A percentile compares a stretch with the other conserved stretches of the same genome.
Conservation (phyloP, 257 asterid species). For the Gentiana macrophylla region DNA sequence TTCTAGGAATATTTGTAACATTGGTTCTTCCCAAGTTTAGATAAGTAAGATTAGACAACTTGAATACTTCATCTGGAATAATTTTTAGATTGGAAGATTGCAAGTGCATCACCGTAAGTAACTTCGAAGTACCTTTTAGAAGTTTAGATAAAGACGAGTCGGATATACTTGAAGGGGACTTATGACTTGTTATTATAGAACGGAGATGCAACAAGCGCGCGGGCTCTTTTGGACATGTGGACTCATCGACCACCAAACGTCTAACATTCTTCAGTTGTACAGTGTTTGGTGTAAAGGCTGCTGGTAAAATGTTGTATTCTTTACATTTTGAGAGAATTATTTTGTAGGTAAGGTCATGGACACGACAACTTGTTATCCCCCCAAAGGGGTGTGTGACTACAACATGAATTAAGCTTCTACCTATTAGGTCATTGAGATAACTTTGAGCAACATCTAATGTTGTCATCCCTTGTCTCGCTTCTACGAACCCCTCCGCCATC, state of each 20-base stretch:
- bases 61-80: conserved; percentile 6
- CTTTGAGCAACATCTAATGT: conserved; percentile 2
- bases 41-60: neutral
- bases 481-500: conserved; percentile 8
- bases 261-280: neutral
- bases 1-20: conserved; percentile 1
- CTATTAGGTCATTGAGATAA: conserved; percentile 1
- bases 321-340: conserved; percentile 6
- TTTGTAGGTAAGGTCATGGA: conserved; percentile 10
- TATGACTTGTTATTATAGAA: neutral
- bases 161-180: neutral
- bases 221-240: neutral
- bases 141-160: neutral
- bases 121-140: neutral
- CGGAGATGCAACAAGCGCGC: neutral
- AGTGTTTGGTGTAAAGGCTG: neutral
- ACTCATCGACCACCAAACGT: conserved; percentile 5
- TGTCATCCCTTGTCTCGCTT: neutral
- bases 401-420: conserved; percentile 10
- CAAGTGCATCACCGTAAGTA: conserved; percentile 3
- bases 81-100: neutral
- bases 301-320: neutral
- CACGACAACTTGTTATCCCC: neutral
- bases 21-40: neutral
- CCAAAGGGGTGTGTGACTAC: neutral